These are phyloP conservation scores for Geotrichum bryndzae DNA, from an alignment of 1,139 yeast species.

Conservation along the genomic window DNA sequence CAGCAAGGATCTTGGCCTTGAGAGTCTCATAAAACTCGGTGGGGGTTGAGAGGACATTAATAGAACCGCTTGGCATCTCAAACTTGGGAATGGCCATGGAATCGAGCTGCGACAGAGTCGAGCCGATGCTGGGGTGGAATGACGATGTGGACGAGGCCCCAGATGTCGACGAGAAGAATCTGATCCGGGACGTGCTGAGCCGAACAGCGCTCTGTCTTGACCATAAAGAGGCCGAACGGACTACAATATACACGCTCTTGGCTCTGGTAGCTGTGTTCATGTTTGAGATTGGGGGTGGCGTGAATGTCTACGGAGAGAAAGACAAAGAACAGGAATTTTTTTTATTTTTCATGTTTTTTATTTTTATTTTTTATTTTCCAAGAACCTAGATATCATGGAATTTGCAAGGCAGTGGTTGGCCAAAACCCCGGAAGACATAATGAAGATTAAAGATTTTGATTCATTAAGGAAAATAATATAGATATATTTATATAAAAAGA, in stretches of 20 bases:
- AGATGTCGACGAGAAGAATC: neutral
- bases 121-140: constrained; percentile 16
- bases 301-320: neutral
- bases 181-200: neutral
- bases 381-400: neutral
- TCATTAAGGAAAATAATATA: neutral
- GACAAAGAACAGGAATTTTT: neutral
- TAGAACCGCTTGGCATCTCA: constrained; percentile 51
- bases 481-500: neutral
- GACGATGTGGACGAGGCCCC: constrained; percentile 4
- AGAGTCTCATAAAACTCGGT: constrained; percentile 59
- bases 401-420: neutral
- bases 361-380: neutral
- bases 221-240: constrained; percentile 2
- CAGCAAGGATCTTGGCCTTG: constrained; percentile 40
- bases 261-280: neutral
- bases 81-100: constrained; percentile 50
- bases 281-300: neutral
- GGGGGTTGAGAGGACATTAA: constrained; percentile 63
- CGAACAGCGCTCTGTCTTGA: constrained; percentile 1
- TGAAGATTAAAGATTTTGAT: neutral
- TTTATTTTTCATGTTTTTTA: neutral
- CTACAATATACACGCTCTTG: neutral
- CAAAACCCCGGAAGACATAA: neutral
- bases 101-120: constrained; percentile 22